These are phyloP conservation scores for Penicillium coffeae DNA, from an alignment of 495 filamentous ascomycete species.

Conservation along the genomic window DNA sequence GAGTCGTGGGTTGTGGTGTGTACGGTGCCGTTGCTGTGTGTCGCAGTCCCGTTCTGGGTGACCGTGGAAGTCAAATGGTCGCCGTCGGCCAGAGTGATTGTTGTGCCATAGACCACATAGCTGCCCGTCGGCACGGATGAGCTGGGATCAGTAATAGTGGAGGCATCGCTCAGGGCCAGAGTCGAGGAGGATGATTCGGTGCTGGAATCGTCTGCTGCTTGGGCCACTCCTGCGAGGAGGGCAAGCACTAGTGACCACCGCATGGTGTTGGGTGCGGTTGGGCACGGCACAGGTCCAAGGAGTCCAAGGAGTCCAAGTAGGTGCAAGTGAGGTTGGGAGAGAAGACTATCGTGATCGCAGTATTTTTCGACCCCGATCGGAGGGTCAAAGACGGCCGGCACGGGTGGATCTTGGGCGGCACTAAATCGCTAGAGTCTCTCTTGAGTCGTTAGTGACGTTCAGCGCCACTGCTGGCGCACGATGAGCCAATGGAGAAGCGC, in stretches of 20 bases:
- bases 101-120: constrained; percentile 40
- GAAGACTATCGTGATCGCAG: not conserved
- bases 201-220: constrained; percentile 12
- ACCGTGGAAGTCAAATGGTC: constrained; percentile 15
- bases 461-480: no score
- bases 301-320: not conserved
- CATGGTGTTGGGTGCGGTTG: constrained; percentile 13
- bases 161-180: constrained; percentile 8
- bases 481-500: no score
- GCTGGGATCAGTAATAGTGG: constrained; percentile 13
- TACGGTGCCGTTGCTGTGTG: constrained; percentile 29
- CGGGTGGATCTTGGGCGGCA: no score
- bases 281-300: not conserved
- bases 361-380: no score
- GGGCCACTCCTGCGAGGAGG: constrained; percentile 12
- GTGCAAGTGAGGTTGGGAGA: constrained; percentile 5
- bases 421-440: no score
- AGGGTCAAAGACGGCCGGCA: no score
- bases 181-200: constrained; percentile 13
- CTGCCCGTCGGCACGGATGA: constrained; percentile 28
- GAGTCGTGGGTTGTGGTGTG: constrained; percentile 32
- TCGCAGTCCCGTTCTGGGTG: constrained; percentile 16
- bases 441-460: no score
- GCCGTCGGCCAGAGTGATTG: constrained; percentile 29
- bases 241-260: constrained; percentile 18